Evolutionary conservation across 257 asterid species (phyloP), one percentile per base, ranked within the genome.

Genomic region (Scutellaria baicalensis): DNA sequence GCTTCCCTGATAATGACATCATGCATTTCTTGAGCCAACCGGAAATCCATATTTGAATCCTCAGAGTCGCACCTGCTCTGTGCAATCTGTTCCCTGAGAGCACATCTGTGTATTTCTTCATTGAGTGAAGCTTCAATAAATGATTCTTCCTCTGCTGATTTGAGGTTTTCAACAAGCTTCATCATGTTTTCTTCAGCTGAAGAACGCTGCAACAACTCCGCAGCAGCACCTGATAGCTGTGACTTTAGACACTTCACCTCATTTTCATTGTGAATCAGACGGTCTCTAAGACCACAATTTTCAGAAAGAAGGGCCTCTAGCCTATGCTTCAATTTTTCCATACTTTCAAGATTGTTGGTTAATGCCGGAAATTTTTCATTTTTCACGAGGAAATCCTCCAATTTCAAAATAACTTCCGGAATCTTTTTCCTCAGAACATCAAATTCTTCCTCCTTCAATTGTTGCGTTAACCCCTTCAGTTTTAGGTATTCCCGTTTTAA

Each of bases 401-500:
- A 75, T 74, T 84, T 87, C 50, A 60, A 73, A 50, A 87, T 79
- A 56, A 89, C 76, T 63, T 82, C 82, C 7, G 93, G 85, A 69
- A 91, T 84, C 76, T 72, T 86, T 78, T 82, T 85, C 87, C 90
- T 85, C 12, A 91, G 64, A 8, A 75, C 67, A 54, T 89, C 96
- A 54, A 86, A 76, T 64, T 86, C 97, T 68, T 85, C 93, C 48
- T 91, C 91, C 72, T 84, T 91, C 82, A 78, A 81, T 69, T 77
- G 89, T 20, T 82, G 72, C 78, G 71, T 40, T 52, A 70, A 47
- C 17, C 86, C 82, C 80, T 79, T 84, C 71, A 82, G 84, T 73
- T 85, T 90, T 74, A 86, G 67, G 78, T 80, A 81, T 36, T 89
- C 96, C 36, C 96, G 85, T 73, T 81, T 93, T 16, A 89, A 79